A percentile compares a stretch with the other conserved stretches of the same genome.
phyloP scores from a whole-genome alignment of 768 basidiomycete species.

The Tulasnella sp. region DNA sequence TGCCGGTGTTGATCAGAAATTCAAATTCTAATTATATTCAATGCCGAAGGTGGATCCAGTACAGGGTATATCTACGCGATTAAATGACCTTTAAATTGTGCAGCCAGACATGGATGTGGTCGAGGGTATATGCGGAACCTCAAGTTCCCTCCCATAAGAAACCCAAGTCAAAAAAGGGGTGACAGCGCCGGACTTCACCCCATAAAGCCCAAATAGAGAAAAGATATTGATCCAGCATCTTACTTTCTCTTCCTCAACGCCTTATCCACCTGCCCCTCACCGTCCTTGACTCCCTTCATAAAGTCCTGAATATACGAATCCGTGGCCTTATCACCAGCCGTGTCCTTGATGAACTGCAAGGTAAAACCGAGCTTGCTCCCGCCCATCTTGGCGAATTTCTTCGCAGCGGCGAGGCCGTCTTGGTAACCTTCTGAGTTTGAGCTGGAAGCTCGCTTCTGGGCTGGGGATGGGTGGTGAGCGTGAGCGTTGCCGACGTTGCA shows the following conservation, averaged over 20 bases:
- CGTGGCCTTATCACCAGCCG: conserved; percentile 29
- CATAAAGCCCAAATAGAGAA: neutral
- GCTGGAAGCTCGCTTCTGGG: neutral
- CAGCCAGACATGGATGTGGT: neutral
- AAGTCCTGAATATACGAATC: conserved; percentile 37
- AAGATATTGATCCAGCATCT: neutral
- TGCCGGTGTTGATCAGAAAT: too few species aligned
- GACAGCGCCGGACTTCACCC: neutral
- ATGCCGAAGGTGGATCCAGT: too few species aligned
- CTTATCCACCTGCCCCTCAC: conserved; percentile 26
- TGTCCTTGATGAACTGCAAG: conserved; percentile 34
- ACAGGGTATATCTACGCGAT: too few species aligned
- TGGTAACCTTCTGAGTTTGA: conserved; percentile 27
- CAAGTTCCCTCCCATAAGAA: neutral
- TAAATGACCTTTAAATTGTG: too few species aligned
- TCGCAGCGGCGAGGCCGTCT: conserved; percentile 47
- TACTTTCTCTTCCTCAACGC: conserved; percentile 9
- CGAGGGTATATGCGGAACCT: neutral
- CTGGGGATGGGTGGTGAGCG: neutral
- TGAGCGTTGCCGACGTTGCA: neutral
- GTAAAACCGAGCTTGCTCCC: conserved; percentile 47
- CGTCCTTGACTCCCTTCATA: conserved; percentile 37
- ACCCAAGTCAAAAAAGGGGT: neutral
- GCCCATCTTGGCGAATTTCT: conserved; percentile 39
- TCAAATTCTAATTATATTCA: too few species aligned